These are phyloP conservation scores for Colletotrichum agaves DNA, from an alignment of 2,329 filamentous ascomycete species.

Conservation along the genomic window DNA sequence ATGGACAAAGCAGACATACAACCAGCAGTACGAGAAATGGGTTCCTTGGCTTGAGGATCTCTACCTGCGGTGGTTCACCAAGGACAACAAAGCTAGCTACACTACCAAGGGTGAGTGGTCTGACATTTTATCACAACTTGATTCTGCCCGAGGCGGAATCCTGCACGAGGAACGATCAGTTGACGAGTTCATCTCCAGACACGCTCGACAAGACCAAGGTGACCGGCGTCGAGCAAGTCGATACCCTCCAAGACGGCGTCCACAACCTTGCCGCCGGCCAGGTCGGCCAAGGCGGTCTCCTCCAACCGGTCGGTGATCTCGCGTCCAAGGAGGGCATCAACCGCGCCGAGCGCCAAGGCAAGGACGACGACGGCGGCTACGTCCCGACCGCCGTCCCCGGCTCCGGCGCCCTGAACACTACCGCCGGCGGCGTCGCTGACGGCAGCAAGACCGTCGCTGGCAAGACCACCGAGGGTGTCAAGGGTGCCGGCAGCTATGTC, in stretches of 20 bases:
- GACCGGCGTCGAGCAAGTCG: slow-evolving; percentile 73
- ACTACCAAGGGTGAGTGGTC: slow-evolving; percentile 69
- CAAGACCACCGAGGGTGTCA: slow-evolving; percentile 42
- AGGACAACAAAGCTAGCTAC: slow-evolving; percentile 81
- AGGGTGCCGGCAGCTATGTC: slow-evolving; percentile 46
- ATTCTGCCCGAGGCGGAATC: not conserved
- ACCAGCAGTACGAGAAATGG: slow-evolving; percentile 79
- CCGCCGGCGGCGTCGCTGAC: slow-evolving; percentile 43
- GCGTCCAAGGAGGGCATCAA: slow-evolving; percentile 73
- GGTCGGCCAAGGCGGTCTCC: slow-evolving; percentile 74
- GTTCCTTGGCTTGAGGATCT: slow-evolving; percentile 81
- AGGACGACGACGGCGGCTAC: slow-evolving; percentile 68
- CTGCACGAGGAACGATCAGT: not conserved
- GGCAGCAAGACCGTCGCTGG: slow-evolving; percentile 47
- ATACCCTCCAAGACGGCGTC: slow-evolving; percentile 75
- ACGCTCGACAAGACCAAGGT: slow-evolving; percentile 76
- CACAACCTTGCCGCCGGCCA: slow-evolving; percentile 71
- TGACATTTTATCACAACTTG: not conserved
- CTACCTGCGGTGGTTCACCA: slow-evolving; percentile 78
- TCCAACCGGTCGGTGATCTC: slow-evolving; percentile 71
- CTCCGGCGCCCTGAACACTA: slow-evolving; percentile 42
- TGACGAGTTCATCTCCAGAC: slow-evolving; percentile 54
- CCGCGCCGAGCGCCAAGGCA: slow-evolving; percentile 71
- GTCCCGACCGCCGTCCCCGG: slow-evolving; percentile 47
- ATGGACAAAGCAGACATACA: slow-evolving; percentile 72